Conservation (phyloP, 371 early-diverging fungal genomes). For the Lichtheimia ornata region DNA sequence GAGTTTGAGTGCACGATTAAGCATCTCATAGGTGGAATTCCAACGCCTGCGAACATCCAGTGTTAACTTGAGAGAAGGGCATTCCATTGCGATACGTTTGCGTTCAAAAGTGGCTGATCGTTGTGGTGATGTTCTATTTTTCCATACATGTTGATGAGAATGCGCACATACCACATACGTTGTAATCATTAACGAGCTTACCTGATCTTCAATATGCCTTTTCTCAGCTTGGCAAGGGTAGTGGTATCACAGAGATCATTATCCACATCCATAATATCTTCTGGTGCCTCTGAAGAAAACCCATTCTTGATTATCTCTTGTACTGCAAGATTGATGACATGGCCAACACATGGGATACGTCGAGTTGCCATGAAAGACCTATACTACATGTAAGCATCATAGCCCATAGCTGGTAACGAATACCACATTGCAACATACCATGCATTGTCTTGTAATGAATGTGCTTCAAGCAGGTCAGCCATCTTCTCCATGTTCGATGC, state of each 20-base stretch:
- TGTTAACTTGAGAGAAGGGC: neutral
- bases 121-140: constrained; percentile 15
- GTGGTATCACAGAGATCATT: neutral
- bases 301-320: constrained; percentile 21
- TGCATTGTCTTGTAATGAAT: neutral
- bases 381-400: neutral
- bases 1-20: constrained; percentile 15
- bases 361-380: constrained; percentile 2
- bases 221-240: constrained; percentile 13
- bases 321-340: constrained; percentile 27
- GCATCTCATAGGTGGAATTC: constrained; percentile 22
- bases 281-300: neutral
- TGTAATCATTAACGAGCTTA: neutral
- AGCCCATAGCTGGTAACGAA: no score
- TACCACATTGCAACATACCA: no score
- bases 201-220: constrained; percentile 22
- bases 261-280: constrained; percentile 1
- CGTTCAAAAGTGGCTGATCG: neutral
- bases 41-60: constrained; percentile 20
- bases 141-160: no score
- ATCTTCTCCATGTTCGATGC: constrained; percentile 26
- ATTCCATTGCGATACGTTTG: neutral
- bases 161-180: no score
- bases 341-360: constrained; percentile 24
- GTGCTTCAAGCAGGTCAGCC: constrained; percentile 9